These are phyloP conservation scores for Trichomonas tenax DNA, from an alignment of 208 protist species.

Conservation along the genomic window DNA sequence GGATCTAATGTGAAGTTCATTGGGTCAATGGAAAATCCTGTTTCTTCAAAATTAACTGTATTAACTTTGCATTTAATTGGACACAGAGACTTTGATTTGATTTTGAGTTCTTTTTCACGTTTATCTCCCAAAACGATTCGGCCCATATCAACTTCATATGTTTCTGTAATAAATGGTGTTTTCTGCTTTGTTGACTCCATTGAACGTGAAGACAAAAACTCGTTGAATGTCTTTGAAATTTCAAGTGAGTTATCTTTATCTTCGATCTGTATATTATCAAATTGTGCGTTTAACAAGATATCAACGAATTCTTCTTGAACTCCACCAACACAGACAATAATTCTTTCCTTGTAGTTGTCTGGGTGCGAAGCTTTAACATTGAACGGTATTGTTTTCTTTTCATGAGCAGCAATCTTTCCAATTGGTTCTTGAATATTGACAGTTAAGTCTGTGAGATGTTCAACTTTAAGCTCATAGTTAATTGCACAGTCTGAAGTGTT, in stretches of 20 bases:
- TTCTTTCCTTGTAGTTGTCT: neutral
- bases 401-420: neutral
- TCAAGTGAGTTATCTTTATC: neutral
- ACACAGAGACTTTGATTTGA: neutral
- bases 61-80: neutral
- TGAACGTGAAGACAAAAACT: neutral
- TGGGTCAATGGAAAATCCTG: neutral
- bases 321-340: neutral
- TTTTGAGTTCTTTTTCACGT: neutral
- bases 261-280: neutral
- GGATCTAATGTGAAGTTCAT: neutral
- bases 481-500: neutral
- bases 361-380: neutral
- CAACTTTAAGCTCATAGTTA: neutral
- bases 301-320: neutral
- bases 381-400: neutral
- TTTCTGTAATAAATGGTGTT: neutral
- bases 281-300: neutral
- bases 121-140: neutral
- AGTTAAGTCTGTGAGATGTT: neutral
- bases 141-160: neutral
- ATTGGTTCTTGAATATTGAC: neutral
- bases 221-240: neutral
- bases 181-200: neutral
- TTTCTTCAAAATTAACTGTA: neutral